A percentile compares a stretch with the other conserved stretches of the same genome.
Evolutionary conservation across 352 stramenopile genomes (phyloP).

Genomic region (Pythium insidiosum): DNA sequence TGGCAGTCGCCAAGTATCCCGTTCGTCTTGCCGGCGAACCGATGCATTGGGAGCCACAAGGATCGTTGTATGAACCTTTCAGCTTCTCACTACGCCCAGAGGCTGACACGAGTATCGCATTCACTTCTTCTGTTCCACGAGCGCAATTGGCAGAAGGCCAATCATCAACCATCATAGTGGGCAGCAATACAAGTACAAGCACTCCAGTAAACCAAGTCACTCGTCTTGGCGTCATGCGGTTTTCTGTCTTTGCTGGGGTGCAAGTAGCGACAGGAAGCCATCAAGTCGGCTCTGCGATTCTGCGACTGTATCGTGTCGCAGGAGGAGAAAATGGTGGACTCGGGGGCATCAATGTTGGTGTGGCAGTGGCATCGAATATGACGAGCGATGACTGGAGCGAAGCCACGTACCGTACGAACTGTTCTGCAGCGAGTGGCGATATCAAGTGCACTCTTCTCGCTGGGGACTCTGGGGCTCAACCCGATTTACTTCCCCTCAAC

Average conservation of each 20-base stretch:
- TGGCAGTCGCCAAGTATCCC: constrained; percentile 17
- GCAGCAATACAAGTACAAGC: constrained; percentile 45
- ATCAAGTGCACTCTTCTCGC: constrained; percentile 5
- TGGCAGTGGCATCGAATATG: constrained; percentile 13
- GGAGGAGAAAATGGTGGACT: constrained; percentile 59
- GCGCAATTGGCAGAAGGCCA: too few relatives aligned
- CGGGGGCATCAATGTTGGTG: constrained; percentile 42
- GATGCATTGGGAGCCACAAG: constrained; percentile 51
- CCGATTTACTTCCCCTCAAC: too few relatives aligned
- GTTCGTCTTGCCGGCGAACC: constrained; percentile 38
- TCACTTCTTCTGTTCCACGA: neutral
- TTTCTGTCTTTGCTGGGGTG: constrained; percentile 28
- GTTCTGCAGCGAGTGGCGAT: constrained; percentile 13
- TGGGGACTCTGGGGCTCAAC: too few relatives aligned
- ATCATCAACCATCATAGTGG: constrained; percentile 19
- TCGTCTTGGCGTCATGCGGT: constrained; percentile 28
- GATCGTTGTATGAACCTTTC: constrained; percentile 23
- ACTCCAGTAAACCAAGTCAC: constrained; percentile 14
- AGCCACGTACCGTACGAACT: constrained; percentile 17
- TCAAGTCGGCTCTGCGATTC: constrained; percentile 38
- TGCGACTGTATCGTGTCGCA: constrained; percentile 45
- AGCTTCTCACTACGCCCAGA: constrained; percentile 21
- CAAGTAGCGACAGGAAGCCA: constrained; percentile 25
- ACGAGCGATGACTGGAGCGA: constrained; percentile 31
- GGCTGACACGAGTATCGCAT: constrained; percentile 28